Evolutionary conservation across 208 protist genomes (phyloP).

Genomic region (Angomonas deanei): DNA sequence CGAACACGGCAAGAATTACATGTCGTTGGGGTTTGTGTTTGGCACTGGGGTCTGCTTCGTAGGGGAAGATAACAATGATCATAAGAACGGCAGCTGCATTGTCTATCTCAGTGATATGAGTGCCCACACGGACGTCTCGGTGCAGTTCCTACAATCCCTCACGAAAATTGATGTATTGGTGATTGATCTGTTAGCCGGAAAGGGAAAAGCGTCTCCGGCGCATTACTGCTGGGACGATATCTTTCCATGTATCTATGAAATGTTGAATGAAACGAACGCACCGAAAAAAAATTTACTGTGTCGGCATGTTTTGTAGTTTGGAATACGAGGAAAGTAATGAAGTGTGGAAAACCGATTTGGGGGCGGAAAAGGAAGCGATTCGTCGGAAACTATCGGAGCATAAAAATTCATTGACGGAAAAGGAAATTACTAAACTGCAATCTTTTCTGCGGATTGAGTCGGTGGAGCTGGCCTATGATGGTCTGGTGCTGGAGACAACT

Average conservation of each 20-base stretch:
- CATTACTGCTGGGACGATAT: slow-evolving; percentile 80
- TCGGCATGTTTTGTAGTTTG: slow-evolving; percentile 85
- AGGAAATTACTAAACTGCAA: background rate
- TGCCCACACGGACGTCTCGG: slow-evolving; percentile 30
- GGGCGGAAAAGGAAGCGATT: slow-evolving; percentile 19
- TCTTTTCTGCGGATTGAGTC: slow-evolving; percentile 15
- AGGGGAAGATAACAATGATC: background rate
- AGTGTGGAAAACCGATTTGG: slow-evolving; percentile 27
- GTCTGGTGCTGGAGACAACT: slow-evolving; percentile 32
- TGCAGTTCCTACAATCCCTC: slow-evolving; percentile 65
- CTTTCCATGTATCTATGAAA: slow-evolving; percentile 33
- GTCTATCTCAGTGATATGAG: slow-evolving; percentile 84
- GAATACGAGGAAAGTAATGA: slow-evolving; percentile 53
- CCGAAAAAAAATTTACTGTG: slow-evolving; percentile 50
- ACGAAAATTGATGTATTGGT: slow-evolving; percentile 83
- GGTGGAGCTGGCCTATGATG: slow-evolving; percentile 76
- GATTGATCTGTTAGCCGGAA: slow-evolving; percentile 59
- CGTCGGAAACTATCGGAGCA: background rate
- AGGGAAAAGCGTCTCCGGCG: slow-evolving; percentile 31
- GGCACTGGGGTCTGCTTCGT: slow-evolving; percentile 53
- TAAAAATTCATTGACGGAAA: background rate
- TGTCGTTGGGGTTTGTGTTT: slow-evolving; percentile 83
- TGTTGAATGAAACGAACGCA: slow-evolving; percentile 13
- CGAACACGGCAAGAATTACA: slow-evolving; percentile 65
- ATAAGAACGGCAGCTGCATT: slow-evolving; percentile 27